phyloP scores from a whole-genome alignment of 2,329 filamentous ascomycete species.

The Polytolypa hystricis region DNA sequence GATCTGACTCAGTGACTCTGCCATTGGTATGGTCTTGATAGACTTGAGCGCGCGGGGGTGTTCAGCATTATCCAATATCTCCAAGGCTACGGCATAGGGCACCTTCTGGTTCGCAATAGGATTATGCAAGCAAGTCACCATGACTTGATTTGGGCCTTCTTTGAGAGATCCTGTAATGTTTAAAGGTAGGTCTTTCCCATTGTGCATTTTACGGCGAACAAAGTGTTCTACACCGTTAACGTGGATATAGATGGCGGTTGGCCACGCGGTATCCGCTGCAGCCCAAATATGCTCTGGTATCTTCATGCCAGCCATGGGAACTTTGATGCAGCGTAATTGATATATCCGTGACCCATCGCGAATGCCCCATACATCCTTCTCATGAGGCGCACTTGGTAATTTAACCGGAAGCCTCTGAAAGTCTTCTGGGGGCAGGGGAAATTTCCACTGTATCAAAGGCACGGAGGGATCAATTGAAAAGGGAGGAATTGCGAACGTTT shows the following conservation, averaged over 20 bases:
- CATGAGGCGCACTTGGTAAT: conserved; percentile 12
- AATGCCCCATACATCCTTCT: conserved; percentile 23
- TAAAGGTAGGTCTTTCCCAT: conserved; percentile 63
- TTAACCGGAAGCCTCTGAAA: conserved; percentile 23
- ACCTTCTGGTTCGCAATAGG: conserved; percentile 19
- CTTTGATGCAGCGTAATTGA: conserved; percentile 56
- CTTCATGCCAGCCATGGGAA: conserved; percentile 20
- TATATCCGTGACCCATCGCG: conserved; percentile 48
- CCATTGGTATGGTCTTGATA: conserved; percentile 33
- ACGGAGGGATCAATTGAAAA: conserved; percentile 17
- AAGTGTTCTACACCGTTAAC: conserved; percentile 53
- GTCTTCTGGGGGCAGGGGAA: conserved; percentile 24
- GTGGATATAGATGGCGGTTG: conserved; percentile 54
- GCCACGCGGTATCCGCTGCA: conserved; percentile 57
- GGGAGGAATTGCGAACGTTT: conserved; percentile 22
- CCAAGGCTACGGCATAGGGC: conserved; percentile 50
- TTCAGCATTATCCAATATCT: conserved; percentile 49
- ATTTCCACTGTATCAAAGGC: conserved; percentile 22
- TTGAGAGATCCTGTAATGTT: conserved; percentile 56
- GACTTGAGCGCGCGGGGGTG: conserved; percentile 28
- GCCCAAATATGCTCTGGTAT: conserved; percentile 48
- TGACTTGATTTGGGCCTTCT: conserved; percentile 51
- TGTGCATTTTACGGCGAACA: conserved; percentile 56
- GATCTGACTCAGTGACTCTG: conserved; percentile 48
- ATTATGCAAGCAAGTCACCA: conserved; percentile 38